Evolutionary conservation across 805 yeast genomes (phyloP).

Genomic region (Pichia californica): DNA sequence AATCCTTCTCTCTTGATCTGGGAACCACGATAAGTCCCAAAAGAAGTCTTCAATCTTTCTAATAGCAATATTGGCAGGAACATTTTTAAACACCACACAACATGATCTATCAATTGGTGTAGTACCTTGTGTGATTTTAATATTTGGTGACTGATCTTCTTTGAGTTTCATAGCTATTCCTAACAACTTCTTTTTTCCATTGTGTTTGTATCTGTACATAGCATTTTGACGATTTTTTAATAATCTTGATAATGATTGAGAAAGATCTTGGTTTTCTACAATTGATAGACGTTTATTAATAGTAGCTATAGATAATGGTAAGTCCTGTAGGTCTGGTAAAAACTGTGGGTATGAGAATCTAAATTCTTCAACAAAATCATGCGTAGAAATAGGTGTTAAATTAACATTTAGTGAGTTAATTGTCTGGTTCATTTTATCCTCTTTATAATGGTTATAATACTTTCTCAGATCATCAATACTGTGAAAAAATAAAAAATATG

Average conservation of each 20-base stretch:
- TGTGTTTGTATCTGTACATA: background rate
- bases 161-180: no score
- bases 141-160: background rate
- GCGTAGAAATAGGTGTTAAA: conserved; percentile 19
- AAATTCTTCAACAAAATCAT: conserved; percentile 35
- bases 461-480: conserved; percentile 20
- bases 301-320: background rate
- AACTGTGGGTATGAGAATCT: conserved; percentile 17
- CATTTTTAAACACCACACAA: conserved; percentile 37
- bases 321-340: conserved; percentile 17
- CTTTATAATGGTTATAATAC: background rate
- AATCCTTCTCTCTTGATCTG: conserved; percentile 16
- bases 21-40: conserved; percentile 45
- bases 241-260: no score
- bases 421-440: background rate
- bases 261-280: no score
- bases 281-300: no score
- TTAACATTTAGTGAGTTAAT: conserved; percentile 37
- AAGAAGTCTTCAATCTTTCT: conserved; percentile 31
- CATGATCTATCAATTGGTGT: conserved; percentile 5
- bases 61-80: conserved; percentile 40
- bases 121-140: no score
- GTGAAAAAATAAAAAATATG: conserved; percentile 49
- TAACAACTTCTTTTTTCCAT: no score
- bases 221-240: no score